Evolutionary conservation across 192 early-diverging fungal species (phyloP).

Genomic region (Thamnidium elegans): DNA sequence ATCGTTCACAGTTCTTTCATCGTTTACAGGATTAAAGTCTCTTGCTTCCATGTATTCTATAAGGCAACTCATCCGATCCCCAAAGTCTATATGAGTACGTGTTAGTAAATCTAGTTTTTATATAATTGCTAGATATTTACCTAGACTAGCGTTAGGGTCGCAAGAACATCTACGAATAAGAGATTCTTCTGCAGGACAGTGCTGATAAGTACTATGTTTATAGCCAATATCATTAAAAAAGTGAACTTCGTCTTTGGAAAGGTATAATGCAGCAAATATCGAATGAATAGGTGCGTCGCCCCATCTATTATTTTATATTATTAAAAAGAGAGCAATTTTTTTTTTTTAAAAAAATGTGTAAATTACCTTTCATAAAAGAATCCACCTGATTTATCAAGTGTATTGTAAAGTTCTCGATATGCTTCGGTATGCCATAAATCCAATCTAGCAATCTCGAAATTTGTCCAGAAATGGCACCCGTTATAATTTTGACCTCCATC

Average conservation of each 20-base stretch:
- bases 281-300: conserved; percentile 75
- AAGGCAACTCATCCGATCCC: conserved; percentile 19
- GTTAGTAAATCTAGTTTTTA: background rate
- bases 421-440: conserved; percentile 51
- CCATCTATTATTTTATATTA: conserved; percentile 43
- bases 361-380: conserved; percentile 67
- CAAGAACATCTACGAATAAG: conserved; percentile 15
- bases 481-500: conserved; percentile 50
- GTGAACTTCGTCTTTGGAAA: conserved; percentile 59
- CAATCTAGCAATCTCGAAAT: conserved; percentile 74
- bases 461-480: conserved; percentile 76
- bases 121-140: background rate
- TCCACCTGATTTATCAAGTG: conserved; percentile 60
- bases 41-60: conserved; percentile 16
- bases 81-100: conserved; percentile 8
- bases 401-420: conserved; percentile 58
- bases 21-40: background rate
- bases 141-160: conserved; percentile 7
- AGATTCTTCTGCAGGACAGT: conserved; percentile 20
- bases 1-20: conserved; percentile 14
- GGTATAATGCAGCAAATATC: conserved; percentile 54
- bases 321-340: no score
- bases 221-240: conserved; percentile 76
- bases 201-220: conserved; percentile 17
- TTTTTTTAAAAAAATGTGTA: background rate